Base-by-base conservation (phyloP, 2,329 filamentous ascomycete species). In the Neoscytalidium dimidiatum region DNA sequence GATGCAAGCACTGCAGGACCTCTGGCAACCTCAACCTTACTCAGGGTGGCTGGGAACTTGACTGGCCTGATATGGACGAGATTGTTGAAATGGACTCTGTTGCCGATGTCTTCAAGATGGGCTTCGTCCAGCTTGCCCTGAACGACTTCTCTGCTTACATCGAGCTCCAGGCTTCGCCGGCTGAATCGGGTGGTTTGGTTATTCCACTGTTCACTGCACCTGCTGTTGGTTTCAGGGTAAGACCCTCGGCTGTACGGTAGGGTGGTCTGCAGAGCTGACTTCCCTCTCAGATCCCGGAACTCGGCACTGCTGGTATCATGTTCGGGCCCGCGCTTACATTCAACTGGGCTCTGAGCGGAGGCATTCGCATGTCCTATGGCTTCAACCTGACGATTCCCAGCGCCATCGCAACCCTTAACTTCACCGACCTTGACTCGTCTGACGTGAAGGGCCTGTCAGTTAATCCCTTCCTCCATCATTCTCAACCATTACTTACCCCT, bases 1-100 rank as follows among this genome's bases (percentile, higher is more conserved):
- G 72, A 13, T 79, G 77, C 68, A 77, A 75, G 66, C 73, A 74
- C 28, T 79, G 77, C 66, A 70, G 72, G 7, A 72, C 74, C 2
- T 69, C 66, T 6, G 77, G 76, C 5, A 69, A 67, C 21, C 58
- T 79, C 13, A 66, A 71, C 2, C 71, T 79, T 8, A 71, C 72
- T 1, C 70, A 75, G 35, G 75, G 75, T 33, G 66, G 69, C 14
- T 72, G 75, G 67, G 67, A 71, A 8, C 70, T 75, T 61, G 69
- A 74, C 33, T 61, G 67, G 23, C 69, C 66, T 35, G 64, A 72
- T 19, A 69, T 74, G 31, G 71, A 73, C 23, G 58, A 71, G 0
- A 67, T 73, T 33, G 70, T 68, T 1, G 69, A 73, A n/a, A 31
- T 72, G 46, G 65, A 75, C 28, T 63, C 72, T 28, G 69, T 73